Evolutionary conservation across 2,329 filamentous ascomycete genomes (phyloP), one percentile per base, ranked within the genome.

Genomic region (Laburnicola sp.): DNA sequence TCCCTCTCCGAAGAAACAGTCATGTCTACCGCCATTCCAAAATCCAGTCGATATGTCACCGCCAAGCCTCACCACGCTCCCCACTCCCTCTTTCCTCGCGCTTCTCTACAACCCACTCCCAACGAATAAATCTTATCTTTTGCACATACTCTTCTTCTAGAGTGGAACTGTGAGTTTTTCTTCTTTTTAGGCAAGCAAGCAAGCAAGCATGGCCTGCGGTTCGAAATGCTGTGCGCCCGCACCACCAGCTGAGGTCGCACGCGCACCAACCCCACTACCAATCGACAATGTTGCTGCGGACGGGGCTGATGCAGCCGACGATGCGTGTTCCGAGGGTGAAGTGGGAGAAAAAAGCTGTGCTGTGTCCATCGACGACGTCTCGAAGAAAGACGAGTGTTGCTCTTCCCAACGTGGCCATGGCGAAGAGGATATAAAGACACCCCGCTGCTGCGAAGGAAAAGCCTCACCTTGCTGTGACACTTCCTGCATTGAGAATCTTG

Each of bases 141-240:
- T 16, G 10, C 28, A 30, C 28, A 30, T 30, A 30, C 28, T 30
- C 10, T 6, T 26, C n/a, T 21, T 11, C 38, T 6, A 22, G 25
- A 40, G 8, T n/a, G 9, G 6, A 40, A 6, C 8, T 30, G 6
- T 10, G 28, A 23, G 22, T 7, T 23, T n/a, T 23, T 16, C 11
- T 38, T 23, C 35, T 16, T n/a, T 21, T n/a, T 7, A 7, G 2
- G 35, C 35, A 38, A 7, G 21, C 35, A n/a, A 10, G 7, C 9
- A 16, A 16, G n/a, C 39, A 21, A 51, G 3, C n/a, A 60, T 60
- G 58, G 51, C 56, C 23, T 60, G 58, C 31, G 48, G 51, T 41
- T 56, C 51, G 42, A 51, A 50, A 9, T 60, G 58, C 37, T 60
- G 58, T 37, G 51, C 42, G 23, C 6, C 6, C 10, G 10, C 28